phyloP scores from a whole-genome alignment of 805 yeast genomes.

The Candida ponderosae region DNA sequence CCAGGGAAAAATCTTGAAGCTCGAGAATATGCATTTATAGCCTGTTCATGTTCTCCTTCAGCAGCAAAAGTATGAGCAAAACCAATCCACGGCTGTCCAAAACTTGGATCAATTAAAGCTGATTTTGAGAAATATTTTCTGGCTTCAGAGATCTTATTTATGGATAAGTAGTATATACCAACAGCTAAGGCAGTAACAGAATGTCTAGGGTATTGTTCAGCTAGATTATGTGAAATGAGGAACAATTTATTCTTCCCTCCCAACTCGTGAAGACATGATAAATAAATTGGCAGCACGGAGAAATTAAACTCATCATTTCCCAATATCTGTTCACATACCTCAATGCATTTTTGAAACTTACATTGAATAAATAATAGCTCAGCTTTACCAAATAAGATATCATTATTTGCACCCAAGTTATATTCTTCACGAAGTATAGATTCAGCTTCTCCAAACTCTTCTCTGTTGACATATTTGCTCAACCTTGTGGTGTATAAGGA shows the following conservation, averaged over 20 bases:
- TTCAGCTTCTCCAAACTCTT: conserved; percentile 57
- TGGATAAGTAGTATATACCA: conserved; percentile 80
- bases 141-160: conserved; percentile 70
- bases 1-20: conserved; percentile 90
- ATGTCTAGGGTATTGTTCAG: conserved; percentile 73
- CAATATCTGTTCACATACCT: conserved; percentile 52
- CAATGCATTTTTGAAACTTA: conserved; percentile 67
- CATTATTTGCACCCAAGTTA: conserved; percentile 60
- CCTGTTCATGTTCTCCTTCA: conserved; percentile 99
- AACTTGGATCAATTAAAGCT: conserved; percentile 78
- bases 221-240: conserved; percentile 73
- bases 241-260: conserved; percentile 79
- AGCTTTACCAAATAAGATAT: conserved; percentile 59
- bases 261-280: conserved; percentile 78
- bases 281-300: conserved; percentile 64
- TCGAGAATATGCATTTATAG: conserved; percentile 92
- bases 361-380: conserved; percentile 70
- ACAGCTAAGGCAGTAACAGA: conserved; percentile 90
- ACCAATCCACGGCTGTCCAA: conserved; percentile 96
- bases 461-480: conserved; percentile 60
- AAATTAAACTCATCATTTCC: conserved; percentile 64
- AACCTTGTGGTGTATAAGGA: conserved; percentile 68
- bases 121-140: conserved; percentile 84
- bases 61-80: conserved; percentile 97
- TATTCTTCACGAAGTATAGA: conserved; percentile 61